Base-by-base conservation (phyloP, 345 rosid genomes). In the Pugionium cornutum region DNA sequence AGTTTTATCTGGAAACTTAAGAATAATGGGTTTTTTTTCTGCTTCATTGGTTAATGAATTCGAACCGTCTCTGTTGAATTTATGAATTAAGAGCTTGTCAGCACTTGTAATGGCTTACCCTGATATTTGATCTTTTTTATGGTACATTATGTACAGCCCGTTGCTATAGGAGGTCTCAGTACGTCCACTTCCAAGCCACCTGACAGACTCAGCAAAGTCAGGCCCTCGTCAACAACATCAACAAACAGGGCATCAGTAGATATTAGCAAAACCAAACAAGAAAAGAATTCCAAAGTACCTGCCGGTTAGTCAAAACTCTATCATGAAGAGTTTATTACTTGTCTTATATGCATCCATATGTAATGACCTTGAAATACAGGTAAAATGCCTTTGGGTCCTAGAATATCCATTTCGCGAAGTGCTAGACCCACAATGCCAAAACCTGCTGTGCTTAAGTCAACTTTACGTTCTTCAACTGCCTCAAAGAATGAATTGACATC, bases 101-200 rank as follows among this genome's bases (percentile, higher is more conserved):
- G 30, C 33, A 55, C 58, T 47, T 46, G 44, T 49, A 36, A 27
- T 52, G 37, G 34, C 35, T 52, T 58, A 35, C 55, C 50, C 26
- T 7, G 8, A 32, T 42, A 52, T 36, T 7, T 25, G 50, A 36
- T 48, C 6, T 2, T 50, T 49, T 40, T 8, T 29, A 26, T 55
- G 51, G 9, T 48, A 11, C 47, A 18, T 54, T 55, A 28, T 56
- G 2, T 73, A 63, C 72, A 73, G 73, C 68, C 77, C 52, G 58
- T 73, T 73, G 58, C 64, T n/a, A 41, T 64, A 53, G 60, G 68
- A 61, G 53, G 76, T 44, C 64, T 82, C 53, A 77, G 63, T 76
- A 58, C 83, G 49, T 68, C 89, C 65, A 66, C 74, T 62, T 58
- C 73, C 46, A 88, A 80, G 81, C 89, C 86, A 34, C 84, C 89